phyloP scores from a whole-genome alignment of 2,329 filamentous ascomycete species.

The Chaetomium globosum region DNA sequence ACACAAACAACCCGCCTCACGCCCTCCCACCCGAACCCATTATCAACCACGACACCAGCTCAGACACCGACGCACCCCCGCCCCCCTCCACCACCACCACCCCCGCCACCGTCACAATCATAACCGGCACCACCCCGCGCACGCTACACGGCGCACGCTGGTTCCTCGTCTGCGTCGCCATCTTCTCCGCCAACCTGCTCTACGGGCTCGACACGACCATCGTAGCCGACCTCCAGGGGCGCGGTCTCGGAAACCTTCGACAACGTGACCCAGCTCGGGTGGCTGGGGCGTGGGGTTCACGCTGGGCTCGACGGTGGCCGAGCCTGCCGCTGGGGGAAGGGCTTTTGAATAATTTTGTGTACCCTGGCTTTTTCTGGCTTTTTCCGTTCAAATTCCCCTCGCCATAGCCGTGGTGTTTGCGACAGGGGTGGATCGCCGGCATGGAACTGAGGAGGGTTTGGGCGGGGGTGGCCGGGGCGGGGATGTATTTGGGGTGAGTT shows the following conservation, averaged over 20 bases:
- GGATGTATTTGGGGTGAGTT: constrained; percentile 25
- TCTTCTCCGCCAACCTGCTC: background rate
- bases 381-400: too few relatives aligned
- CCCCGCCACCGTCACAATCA: background rate
- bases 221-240: background rate
- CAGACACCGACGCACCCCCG: too few relatives aligned
- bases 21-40: too few relatives aligned
- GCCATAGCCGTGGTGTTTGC: too few relatives aligned
- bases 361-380: too few relatives aligned
- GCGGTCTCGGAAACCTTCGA: background rate
- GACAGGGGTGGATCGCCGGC: too few relatives aligned
- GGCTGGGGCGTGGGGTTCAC: background rate
- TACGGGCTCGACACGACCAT: background rate
- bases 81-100: background rate
- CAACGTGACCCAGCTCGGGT: background rate
- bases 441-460: too few relatives aligned
- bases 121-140: background rate
- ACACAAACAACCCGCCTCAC: background rate
- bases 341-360: too few relatives aligned
- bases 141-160: background rate
- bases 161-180: background rate
- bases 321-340: constrained; percentile 4
- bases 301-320: background rate
- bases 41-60: background rate
- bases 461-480: constrained; percentile 28